Evolutionary conservation across 2,329 filamentous ascomycete species (phyloP).

Genomic region (Trichoderma sp.): DNA sequence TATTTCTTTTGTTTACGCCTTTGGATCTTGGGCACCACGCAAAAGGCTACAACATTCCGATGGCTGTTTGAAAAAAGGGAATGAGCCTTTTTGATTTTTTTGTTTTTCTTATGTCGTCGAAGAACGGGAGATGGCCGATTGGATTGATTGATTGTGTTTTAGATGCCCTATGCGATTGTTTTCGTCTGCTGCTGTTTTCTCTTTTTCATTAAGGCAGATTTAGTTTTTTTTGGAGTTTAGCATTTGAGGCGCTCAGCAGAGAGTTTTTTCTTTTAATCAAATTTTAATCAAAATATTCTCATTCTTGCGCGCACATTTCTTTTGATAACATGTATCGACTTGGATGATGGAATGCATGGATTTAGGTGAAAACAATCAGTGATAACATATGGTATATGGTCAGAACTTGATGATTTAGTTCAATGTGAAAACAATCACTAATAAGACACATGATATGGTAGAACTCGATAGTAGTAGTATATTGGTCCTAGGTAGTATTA

Average conservation of each 20-base stretch:
- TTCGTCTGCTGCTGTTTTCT: neutral
- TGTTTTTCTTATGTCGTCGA: slow-evolving; percentile 11
- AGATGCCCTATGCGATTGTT: slow-evolving; percentile 5
- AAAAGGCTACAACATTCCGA: slow-evolving; percentile 7
- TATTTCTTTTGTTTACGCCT: slow-evolving; percentile 21
- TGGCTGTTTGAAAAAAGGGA: neutral
- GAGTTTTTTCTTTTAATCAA: slow-evolving; percentile 5
- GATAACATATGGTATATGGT: neutral
- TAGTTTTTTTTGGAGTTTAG: slow-evolving; percentile 22
- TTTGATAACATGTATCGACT: neutral
- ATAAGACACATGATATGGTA: neutral
- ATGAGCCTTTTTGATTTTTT: neutral
- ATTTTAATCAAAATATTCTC: slow-evolving; percentile 21
- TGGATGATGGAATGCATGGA: neutral
- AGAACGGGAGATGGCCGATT: slow-evolving; percentile 10
- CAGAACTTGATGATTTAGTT: no score
- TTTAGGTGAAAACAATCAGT: neutral
- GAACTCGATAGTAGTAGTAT: neutral
- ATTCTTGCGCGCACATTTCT: neutral
- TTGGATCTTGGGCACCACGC: slow-evolving; percentile 7
- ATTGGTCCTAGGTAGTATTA: neutral
- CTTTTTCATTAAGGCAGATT: neutral
- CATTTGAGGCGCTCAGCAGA: slow-evolving; percentile 24
- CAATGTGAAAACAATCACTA: neutral
- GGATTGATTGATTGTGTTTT: slow-evolving; percentile 19